These are phyloP conservation scores for Floccularia luteovirens DNA, from an alignment of 768 basidiomycete genomes.

Conservation along the genomic window DNA sequence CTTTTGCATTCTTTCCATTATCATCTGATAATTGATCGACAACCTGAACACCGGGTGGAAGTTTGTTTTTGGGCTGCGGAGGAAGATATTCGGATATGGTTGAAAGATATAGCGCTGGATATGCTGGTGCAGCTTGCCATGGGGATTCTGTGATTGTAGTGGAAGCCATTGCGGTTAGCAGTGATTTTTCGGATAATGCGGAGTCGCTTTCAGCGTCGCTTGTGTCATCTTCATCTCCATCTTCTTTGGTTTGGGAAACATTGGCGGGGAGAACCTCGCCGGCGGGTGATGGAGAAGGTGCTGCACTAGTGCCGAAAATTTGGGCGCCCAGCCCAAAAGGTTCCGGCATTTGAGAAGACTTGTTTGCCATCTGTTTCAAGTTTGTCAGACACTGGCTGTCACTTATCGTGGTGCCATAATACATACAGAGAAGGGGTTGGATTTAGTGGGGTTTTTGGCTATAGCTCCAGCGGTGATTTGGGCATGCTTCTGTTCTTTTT, in stretches of 20 bases:
- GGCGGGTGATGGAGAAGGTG: not conserved
- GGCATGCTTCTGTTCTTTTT: slow-evolving; percentile 27
- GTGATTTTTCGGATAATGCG: slow-evolving; percentile 34
- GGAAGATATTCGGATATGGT: slow-evolving; percentile 69
- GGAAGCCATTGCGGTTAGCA: slow-evolving; percentile 52
- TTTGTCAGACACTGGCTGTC: slow-evolving; percentile 10
- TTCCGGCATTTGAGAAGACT: slow-evolving; percentile 16
- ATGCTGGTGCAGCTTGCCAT: slow-evolving; percentile 63
- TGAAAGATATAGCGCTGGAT: slow-evolving; percentile 66
- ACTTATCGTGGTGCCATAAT: slow-evolving; percentile 1
- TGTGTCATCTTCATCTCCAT: slow-evolving; percentile 19
- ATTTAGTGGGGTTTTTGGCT: too few species aligned
- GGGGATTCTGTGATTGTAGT: slow-evolving; percentile 48
- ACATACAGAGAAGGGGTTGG: slow-evolving; percentile 70
- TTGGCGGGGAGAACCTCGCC: slow-evolving; percentile 3
- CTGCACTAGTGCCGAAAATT: slow-evolving; percentile 40
- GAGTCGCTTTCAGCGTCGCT: slow-evolving; percentile 27
- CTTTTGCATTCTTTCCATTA: slow-evolving; percentile 33
- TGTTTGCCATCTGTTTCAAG: slow-evolving; percentile 13
- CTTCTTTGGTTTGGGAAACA: slow-evolving; percentile 11
- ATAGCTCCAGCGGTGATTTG: slow-evolving; percentile 23
- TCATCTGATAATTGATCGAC: slow-evolving; percentile 28
- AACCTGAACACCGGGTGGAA: slow-evolving; percentile 34
- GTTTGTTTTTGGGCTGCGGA: slow-evolving; percentile 40
- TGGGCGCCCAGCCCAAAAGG: slow-evolving; percentile 57